Evolutionary conservation across 257 asterid genomes (phyloP).

Genomic region (Perilla frutescens): DNA sequence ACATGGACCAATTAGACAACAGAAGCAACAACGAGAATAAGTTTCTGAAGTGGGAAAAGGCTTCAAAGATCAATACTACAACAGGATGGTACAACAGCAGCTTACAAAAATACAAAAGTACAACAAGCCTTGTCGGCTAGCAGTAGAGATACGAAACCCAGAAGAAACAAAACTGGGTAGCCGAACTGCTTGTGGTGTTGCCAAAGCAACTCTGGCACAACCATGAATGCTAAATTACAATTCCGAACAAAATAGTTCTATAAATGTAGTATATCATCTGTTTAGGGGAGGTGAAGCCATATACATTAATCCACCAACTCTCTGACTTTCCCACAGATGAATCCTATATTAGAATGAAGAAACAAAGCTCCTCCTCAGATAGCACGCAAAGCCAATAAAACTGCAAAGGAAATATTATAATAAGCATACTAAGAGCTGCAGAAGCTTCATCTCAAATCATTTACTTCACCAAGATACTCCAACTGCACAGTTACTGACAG

Average conservation of each 20-base stretch:
- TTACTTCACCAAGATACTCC: conserved; percentile 5
- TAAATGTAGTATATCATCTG: conserved; percentile 30
- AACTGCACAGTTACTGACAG: neutral
- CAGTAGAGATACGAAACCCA: conserved; percentile 18
- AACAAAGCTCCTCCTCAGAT: conserved; percentile 42
- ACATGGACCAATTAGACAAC: conserved; percentile 15
- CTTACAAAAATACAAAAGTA: conserved; percentile 22
- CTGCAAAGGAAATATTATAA: conserved; percentile 50
- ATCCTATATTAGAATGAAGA: conserved; percentile 35
- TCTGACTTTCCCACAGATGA: conserved; percentile 24
- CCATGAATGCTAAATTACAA: conserved; percentile 31
- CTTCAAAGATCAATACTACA: conserved; percentile 31
- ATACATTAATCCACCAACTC: conserved; percentile 35
- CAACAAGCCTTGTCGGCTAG: conserved; percentile 21
- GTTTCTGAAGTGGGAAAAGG: conserved; percentile 20
- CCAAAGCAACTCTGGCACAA: conserved; percentile 23
- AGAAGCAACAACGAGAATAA: neutral
- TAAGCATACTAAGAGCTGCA: conserved; percentile 21
- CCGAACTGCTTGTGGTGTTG: conserved; percentile 25
- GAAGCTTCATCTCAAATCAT: conserved; percentile 8
- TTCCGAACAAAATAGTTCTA: conserved; percentile 22
- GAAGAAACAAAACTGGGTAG: conserved; percentile 2
- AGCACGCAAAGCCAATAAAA: conserved; percentile 55
- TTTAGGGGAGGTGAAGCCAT: conserved; percentile 25
- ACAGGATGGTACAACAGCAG: conserved; percentile 30